Evolutionary conservation across 441 rosid genomes (phyloP).

Genomic region (Capsella rubella): DNA sequence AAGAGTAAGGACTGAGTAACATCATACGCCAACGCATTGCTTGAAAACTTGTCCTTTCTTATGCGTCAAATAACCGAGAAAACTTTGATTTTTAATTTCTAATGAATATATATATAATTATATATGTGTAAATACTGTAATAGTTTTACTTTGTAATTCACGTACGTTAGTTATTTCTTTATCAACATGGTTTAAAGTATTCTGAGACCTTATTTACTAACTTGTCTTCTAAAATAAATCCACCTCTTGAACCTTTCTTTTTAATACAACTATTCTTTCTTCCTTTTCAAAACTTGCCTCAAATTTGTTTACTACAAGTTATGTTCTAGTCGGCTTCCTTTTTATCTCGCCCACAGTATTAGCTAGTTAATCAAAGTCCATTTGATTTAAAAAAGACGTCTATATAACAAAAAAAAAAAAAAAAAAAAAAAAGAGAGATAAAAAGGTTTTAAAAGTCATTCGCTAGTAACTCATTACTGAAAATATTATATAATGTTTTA

Average conservation of each 20-base stretch:
- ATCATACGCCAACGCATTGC: slow-evolving; percentile 39
- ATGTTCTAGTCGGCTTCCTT: slow-evolving; percentile 10
- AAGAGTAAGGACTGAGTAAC: slow-evolving; percentile 3
- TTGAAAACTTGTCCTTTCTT: slow-evolving; percentile 36
- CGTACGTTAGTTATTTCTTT: slow-evolving; percentile 4
- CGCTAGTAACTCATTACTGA: too few species aligned
- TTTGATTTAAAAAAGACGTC: too few species aligned
- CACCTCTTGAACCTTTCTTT: not conserved
- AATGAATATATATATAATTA: slow-evolving; percentile 1
- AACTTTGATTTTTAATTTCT: slow-evolving; percentile 2
- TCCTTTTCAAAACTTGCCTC: not conserved
- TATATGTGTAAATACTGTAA: not conserved
- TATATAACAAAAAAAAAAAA: too few species aligned
- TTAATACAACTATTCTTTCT: not conserved
- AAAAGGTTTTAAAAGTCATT: too few species aligned
- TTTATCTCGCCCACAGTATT: not conserved
- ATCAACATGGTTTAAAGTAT: not conserved
- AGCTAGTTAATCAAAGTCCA: not conserved
- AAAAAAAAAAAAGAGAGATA: too few species aligned
- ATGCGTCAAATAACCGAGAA: slow-evolving; percentile 23
- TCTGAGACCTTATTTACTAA: not conserved
- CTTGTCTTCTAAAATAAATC: not conserved
- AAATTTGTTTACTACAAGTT: not conserved
- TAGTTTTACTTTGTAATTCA: slow-evolving; percentile 17
- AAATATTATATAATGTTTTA: not conserved